Evolutionary conservation across 768 basidiomycete genomes (phyloP), one percentile per base, ranked within the genome.

Genomic region (Mycena vulgaris): DNA sequence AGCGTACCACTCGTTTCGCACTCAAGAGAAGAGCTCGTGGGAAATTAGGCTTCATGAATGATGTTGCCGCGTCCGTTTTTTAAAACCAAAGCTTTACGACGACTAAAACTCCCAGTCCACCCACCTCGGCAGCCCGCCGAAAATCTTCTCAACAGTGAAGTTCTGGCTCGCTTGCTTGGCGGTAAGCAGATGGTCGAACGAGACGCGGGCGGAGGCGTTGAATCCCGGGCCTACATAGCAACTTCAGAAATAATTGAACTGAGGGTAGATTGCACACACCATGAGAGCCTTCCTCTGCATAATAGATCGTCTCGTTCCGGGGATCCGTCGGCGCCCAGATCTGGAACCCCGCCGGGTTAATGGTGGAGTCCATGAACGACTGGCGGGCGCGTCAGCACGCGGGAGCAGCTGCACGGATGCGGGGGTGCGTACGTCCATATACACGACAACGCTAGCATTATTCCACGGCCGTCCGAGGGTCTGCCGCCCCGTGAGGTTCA

Each of bases 401-500:
- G 30, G 6, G 7, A 10, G 21, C 21, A 47, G 55, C n/a, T 31
- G 7, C 28, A 13, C 21, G 4, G n/a, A 39, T 3, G 39, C 14
- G 39, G 14, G 39, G 39, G 31, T 6, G 33, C 70, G 27, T 57
- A 72, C 70, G 51, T 72, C 62, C 62, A 72, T 68, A 33, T 68
- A 72, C 27, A 68, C 70, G 5, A 72, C 70, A 8, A 67, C 61
- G 42, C 70, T 72, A 16, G 61, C 66, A n/a, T 72, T 72, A 30
- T 72, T 72, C 86, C 87, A 87, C 0, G 87, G 86, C 10, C 86
- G 80, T 5, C 81, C 82, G 25, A 72, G 70, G 21, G 65, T 72
- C 63, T 72, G 70, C 40, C 30, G 33, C 35, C 70, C 70, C 9
- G 70, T 68, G 55, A 72, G 70, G 37, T 72, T 49, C 16, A 72